Percentiles rank a stretch among this genome's conserved stretches.
Evolutionary conservation across 257 asterid species (phyloP).

Genomic region (Linaria vulgaris): DNA sequence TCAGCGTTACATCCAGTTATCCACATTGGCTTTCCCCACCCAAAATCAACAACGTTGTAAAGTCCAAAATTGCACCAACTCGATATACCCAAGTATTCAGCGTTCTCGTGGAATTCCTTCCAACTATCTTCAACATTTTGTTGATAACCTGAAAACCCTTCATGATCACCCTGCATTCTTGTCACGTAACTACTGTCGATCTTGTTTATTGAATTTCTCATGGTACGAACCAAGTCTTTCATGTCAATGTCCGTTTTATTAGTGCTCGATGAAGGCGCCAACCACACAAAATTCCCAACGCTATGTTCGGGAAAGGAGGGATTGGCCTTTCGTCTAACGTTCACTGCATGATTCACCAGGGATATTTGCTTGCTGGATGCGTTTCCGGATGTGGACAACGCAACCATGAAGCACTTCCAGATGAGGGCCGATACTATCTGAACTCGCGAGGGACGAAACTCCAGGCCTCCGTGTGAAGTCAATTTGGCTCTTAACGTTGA

Average conservation of each 20-base stretch:
- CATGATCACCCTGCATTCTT: constrained; percentile 27
- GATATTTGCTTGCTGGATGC: not conserved
- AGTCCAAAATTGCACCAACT: constrained; percentile 53
- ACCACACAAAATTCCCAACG: constrained; percentile 43
- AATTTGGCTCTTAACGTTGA: constrained; percentile 21
- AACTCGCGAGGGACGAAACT: constrained; percentile 30
- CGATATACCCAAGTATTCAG: constrained; percentile 32
- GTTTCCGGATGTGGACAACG: not conserved
- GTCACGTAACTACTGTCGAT: constrained; percentile 32
- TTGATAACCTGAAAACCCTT: constrained; percentile 35
- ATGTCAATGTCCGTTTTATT: constrained; percentile 11
- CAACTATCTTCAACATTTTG: constrained; percentile 28
- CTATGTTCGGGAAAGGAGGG: constrained; percentile 22
- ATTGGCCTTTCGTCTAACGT: constrained; percentile 36
- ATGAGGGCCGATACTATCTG: constrained; percentile 36
- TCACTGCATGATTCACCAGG: constrained; percentile 30
- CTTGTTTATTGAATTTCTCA: constrained; percentile 25
- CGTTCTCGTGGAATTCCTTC: constrained; percentile 24
- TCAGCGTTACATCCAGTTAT: constrained; percentile 31
- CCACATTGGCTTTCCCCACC: constrained; percentile 40
- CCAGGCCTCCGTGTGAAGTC: not conserved
- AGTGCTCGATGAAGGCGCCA: constrained; percentile 29
- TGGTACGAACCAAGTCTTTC: constrained; percentile 15
- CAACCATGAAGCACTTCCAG: constrained; percentile 38
- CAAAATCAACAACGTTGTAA: constrained; percentile 34